Percentiles rank a stretch among this genome's conserved stretches.
Evolutionary conservation across 495 filamentous ascomycete species (phyloP).

Genomic region (Aspergillus haitiensis): DNA sequence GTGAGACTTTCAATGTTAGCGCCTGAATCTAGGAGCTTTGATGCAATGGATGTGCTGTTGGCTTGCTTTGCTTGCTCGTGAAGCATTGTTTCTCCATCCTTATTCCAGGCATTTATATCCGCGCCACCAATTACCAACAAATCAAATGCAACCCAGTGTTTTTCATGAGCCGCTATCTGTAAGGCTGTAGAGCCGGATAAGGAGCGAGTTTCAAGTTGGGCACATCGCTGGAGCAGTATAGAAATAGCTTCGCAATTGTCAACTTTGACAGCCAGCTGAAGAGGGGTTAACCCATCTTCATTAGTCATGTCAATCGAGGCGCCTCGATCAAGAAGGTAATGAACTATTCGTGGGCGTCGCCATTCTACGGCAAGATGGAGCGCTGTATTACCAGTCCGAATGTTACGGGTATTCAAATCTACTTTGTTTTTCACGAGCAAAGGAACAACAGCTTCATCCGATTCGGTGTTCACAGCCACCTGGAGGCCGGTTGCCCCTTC

Average conservation of each 20-base stretch:
- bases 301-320: slow-evolving; percentile 29
- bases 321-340: slow-evolving; percentile 34
- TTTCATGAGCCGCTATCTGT: slow-evolving; percentile 28
- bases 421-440: slow-evolving; percentile 29
- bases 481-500: slow-evolving; percentile 29
- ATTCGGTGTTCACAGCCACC: slow-evolving; percentile 30
- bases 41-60: slow-evolving; percentile 14
- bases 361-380: slow-evolving; percentile 35
- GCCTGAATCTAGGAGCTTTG: slow-evolving; percentile 30
- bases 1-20: slow-evolving; percentile 38
- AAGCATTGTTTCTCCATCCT: slow-evolving; percentile 31
- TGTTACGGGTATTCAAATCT: slow-evolving; percentile 32
- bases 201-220: slow-evolving; percentile 29
- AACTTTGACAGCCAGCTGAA: slow-evolving; percentile 32
- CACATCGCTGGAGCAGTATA: slow-evolving; percentile 29
- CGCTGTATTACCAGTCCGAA: slow-evolving; percentile 31
- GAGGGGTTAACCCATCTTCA: slow-evolving; percentile 30
- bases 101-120: slow-evolving; percentile 35
- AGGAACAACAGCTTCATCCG: slow-evolving; percentile 34
- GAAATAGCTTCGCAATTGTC: slow-evolving; percentile 38
- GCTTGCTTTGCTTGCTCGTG: slow-evolving; percentile 29
- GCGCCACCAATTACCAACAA: slow-evolving; percentile 34
- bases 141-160: slow-evolving; percentile 37
- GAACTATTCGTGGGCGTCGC: slow-evolving; percentile 31
- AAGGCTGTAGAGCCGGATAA: slow-evolving; percentile 28